Evolutionary conservation across 73 alveolate species (phyloP).

Genomic region (Tetrahymena thermophila): DNA sequence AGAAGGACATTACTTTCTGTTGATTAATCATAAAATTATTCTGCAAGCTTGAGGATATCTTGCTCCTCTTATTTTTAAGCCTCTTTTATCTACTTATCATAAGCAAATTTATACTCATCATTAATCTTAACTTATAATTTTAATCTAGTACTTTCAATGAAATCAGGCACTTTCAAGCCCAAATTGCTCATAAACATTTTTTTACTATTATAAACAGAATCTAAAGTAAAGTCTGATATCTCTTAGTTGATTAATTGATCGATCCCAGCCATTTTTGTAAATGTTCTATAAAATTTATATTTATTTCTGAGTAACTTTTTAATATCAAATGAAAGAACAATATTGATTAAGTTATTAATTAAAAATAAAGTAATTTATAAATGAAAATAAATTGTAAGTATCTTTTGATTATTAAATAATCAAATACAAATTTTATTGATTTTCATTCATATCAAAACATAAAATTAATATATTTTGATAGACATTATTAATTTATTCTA

Average conservation of each 20-base stretch:
- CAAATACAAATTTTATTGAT: background rate
- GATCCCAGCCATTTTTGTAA: background rate
- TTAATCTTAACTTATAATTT: constrained; percentile 33
- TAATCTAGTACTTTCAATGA: constrained; percentile 19
- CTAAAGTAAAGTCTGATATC: constrained; percentile 6
- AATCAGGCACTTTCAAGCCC: constrained; percentile 27
- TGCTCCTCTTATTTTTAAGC: background rate
- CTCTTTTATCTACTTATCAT: constrained; percentile 8
- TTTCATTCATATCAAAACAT: background rate
- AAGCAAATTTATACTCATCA: constrained; percentile 23
- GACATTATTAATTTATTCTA: background rate
- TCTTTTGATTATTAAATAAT: background rate
- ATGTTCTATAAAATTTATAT: background rate
- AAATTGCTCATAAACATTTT: constrained; percentile 13
- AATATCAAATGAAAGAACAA: background rate
- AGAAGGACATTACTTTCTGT: background rate
- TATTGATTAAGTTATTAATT: background rate
- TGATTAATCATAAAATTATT: background rate
- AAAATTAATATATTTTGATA: background rate
- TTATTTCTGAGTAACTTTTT: background rate
- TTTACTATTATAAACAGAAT: constrained; percentile 8
- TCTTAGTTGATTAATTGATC: background rate
- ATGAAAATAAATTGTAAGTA: background rate
- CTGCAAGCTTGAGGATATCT: background rate
- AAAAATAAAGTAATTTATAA: background rate